phyloP scores from a whole-genome alignment of 352 stramenopile genomes.

The Globisporangium sylvaticum region DNA sequence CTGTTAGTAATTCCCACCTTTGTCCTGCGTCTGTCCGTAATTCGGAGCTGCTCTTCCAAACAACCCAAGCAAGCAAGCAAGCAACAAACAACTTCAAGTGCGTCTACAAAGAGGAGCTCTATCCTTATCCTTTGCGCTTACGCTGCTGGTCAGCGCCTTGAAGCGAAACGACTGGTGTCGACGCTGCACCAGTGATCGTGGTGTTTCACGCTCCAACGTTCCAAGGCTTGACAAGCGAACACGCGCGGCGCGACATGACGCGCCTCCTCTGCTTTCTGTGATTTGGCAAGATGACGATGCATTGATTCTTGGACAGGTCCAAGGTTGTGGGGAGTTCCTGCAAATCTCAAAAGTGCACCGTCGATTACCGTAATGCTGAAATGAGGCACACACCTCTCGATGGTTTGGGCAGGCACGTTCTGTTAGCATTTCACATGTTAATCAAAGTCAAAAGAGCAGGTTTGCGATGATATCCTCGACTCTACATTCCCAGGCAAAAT shows the following conservation, averaged over 20 bases:
- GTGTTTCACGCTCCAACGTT: not conserved
- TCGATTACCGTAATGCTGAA: not conserved
- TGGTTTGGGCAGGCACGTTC: not conserved
- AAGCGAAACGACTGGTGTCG: not conserved
- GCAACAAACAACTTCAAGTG: constrained; percentile 7
- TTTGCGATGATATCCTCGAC: not conserved
- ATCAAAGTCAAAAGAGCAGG: not conserved
- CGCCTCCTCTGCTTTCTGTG: not conserved
- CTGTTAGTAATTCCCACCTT: not conserved
- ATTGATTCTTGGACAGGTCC: not conserved
- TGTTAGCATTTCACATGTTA: not conserved
- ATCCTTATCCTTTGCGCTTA: not conserved
- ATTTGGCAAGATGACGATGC: not conserved
- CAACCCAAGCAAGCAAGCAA: not conserved
- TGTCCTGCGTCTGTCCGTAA: not conserved
- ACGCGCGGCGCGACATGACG: not conserved
- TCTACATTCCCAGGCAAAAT: not conserved
- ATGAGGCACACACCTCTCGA: not conserved
- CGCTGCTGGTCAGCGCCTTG: not conserved
- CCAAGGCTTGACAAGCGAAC: not conserved
- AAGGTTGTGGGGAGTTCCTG: not conserved
- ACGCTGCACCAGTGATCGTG: not conserved
- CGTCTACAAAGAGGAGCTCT: constrained; percentile 13
- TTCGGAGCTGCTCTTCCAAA: not conserved
- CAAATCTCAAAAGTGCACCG: not conserved